phyloP scores from a whole-genome alignment of 345 rosid genomes.

The Stellera chamaejasme region DNA sequence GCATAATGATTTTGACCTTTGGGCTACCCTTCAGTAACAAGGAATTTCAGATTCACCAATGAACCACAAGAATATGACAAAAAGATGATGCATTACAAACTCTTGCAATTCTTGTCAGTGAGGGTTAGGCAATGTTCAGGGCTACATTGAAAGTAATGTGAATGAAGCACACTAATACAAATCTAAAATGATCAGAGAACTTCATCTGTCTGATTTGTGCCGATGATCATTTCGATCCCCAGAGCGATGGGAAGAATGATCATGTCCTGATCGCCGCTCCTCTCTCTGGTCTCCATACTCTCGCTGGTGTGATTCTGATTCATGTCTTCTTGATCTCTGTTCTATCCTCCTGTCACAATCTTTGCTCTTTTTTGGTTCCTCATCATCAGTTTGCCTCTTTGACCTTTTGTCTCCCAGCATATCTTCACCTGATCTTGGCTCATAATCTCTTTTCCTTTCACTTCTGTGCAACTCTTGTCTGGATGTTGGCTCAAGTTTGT shows the following conservation, averaged over 20 bases:
- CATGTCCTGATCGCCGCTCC: conserved; percentile 18
- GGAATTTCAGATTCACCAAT: too few relatives aligned
- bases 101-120: too few relatives aligned
- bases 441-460: conserved; percentile 22
- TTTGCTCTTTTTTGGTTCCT: conserved; percentile 12
- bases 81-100: too few relatives aligned
- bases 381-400: conserved; percentile 12
- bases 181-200: background rate
- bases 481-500: conserved; percentile 15
- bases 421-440: conserved; percentile 28
- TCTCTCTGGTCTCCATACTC: conserved; percentile 27
- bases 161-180: too few relatives aligned
- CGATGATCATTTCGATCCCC: conserved; percentile 20
- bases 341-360: conserved; percentile 23
- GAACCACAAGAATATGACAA: too few relatives aligned
- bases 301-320: conserved; percentile 16
- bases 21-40: too few relatives aligned
- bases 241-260: conserved; percentile 20
- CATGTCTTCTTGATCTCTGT: conserved; percentile 32
- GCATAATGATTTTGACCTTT: too few relatives aligned
- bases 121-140: too few relatives aligned
- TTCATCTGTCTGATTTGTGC: conserved; percentile 19
- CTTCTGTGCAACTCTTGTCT: conserved; percentile 24
- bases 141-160: too few relatives aligned
- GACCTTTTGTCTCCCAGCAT: conserved; percentile 25